These are phyloP conservation scores for Phyllosticta citrichinensis DNA, from an alignment of 2,329 filamentous ascomycete species.

Conservation along the genomic window DNA sequence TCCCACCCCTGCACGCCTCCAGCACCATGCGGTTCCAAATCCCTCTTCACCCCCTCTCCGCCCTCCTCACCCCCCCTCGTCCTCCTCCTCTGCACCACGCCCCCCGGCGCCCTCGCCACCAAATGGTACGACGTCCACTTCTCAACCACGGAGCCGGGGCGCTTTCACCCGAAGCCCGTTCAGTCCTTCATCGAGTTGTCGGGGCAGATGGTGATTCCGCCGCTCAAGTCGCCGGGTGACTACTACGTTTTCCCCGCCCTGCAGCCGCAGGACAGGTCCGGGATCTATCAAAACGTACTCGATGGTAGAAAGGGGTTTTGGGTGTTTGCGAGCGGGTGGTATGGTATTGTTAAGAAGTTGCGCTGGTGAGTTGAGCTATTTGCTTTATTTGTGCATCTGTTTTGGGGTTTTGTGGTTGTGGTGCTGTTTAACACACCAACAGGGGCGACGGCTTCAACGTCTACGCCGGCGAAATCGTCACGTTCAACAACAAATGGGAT, in stretches of 20 bases:
- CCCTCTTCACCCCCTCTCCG: too few relatives aligned
- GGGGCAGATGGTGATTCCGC: slow-evolving; percentile 13
- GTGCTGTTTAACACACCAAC: not conserved
- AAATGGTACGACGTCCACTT: slow-evolving; percentile 16
- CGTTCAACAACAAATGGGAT: slow-evolving; percentile 21
- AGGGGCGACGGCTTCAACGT: slow-evolving; percentile 29
- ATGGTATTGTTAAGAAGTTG: slow-evolving; percentile 31
- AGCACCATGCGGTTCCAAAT: too few relatives aligned
- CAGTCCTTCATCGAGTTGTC: slow-evolving; percentile 14
- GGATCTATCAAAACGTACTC: slow-evolving; percentile 35
- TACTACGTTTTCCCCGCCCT: slow-evolving; percentile 37
- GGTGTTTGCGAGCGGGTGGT: slow-evolving; percentile 35
- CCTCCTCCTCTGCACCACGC: not conserved
- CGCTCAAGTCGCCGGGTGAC: slow-evolving; percentile 19
- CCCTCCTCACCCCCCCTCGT: too few relatives aligned
- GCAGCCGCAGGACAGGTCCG: slow-evolving; percentile 30
- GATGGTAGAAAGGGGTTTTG: slow-evolving; percentile 32
- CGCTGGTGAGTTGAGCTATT: slow-evolving; percentile 23
- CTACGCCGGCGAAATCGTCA: slow-evolving; percentile 23
- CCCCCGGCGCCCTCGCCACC: slow-evolving; percentile 4
- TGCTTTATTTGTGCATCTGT: too few relatives aligned
- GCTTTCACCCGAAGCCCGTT: not conserved
- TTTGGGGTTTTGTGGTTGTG: slow-evolving; percentile 6
- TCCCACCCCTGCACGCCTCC: too few relatives aligned
- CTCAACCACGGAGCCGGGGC: too few relatives aligned